Evolutionary conservation across 768 basidiomycete genomes (phyloP).

Genomic region (Tylopilus rubrobrunneus): DNA sequence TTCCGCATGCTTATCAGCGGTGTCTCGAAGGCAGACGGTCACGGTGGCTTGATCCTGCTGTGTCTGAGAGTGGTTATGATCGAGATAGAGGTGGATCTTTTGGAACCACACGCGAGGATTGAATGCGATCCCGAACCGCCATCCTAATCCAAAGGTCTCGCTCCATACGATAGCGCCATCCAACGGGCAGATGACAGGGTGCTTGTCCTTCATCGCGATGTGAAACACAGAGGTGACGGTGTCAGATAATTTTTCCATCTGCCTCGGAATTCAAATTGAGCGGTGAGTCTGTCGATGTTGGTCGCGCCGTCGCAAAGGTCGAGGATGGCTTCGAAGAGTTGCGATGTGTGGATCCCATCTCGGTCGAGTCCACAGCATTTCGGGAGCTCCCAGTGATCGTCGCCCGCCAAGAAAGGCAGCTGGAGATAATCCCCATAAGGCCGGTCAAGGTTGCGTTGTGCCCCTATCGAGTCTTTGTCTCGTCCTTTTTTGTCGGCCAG

Average conservation of each 20-base stretch:
- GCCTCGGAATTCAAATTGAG: neutral
- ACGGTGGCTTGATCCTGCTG: conserved; percentile 19
- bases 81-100: conserved; percentile 23
- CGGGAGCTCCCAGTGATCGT: neutral
- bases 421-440: neutral
- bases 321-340: neutral
- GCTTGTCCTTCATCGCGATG: conserved; percentile 19
- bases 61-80: conserved; percentile 22
- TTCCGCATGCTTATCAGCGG: conserved; percentile 1
- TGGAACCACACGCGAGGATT: conserved; percentile 19
- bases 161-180: conserved; percentile 18
- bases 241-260: conserved; percentile 26
- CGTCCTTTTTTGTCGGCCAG: neutral
- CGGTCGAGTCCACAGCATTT: conserved; percentile 2
- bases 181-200: conserved; percentile 14
- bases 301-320: no score
- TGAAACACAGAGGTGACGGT: conserved; percentile 23
- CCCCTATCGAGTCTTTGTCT: neutral
- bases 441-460: neutral
- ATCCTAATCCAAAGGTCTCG: conserved; percentile 26
- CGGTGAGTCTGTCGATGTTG: no score
- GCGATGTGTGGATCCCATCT: no score
- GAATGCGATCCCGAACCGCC: conserved; percentile 26
- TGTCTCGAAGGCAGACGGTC: conserved; percentile 9
- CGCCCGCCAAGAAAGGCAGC: conserved; percentile 7